phyloP scores from a whole-genome alignment of 441 rosid genomes.

The Sinapis alba region DNA sequence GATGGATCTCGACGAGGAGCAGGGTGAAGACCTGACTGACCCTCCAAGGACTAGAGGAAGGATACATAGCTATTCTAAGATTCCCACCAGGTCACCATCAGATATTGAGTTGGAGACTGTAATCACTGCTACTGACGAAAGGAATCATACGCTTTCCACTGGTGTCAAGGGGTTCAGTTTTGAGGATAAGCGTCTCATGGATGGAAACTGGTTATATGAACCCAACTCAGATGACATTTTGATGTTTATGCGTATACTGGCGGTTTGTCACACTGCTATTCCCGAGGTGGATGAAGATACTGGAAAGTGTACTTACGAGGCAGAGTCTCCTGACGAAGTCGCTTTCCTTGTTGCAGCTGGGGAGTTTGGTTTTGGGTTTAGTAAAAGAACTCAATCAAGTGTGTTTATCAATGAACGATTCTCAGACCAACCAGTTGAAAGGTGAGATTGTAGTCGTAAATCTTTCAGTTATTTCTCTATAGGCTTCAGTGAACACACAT shows the following conservation, averaged over 20 bases:
- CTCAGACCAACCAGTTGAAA: constrained; percentile 49
- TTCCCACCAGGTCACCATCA: constrained; percentile 38
- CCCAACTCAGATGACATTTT: constrained; percentile 48
- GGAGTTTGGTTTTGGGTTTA: constrained; percentile 78
- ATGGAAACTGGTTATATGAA: constrained; percentile 55
- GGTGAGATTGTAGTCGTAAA: constrained; percentile 42
- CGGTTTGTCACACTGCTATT: constrained; percentile 79
- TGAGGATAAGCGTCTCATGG: constrained; percentile 63
- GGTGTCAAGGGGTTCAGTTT: constrained; percentile 76
- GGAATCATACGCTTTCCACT: constrained; percentile 33
- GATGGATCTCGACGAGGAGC: constrained; percentile 47
- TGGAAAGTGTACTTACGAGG: constrained; percentile 66
- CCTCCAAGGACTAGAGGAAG: constrained; percentile 23
- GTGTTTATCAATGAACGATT: constrained; percentile 56
- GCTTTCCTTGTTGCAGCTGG: constrained; percentile 73
- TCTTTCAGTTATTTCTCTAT: not conserved
- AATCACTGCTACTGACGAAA: constrained; percentile 57
- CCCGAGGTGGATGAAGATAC: constrained; percentile 58
- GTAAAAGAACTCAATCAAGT: constrained; percentile 66
- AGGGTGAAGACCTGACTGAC: constrained; percentile 43
- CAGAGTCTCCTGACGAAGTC: constrained; percentile 91
- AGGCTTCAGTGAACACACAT: constrained; percentile 5
- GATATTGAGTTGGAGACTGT: constrained; percentile 85
- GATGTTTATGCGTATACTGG: constrained; percentile 73
- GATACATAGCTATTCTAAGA: constrained; percentile 37